phyloP scores from a whole-genome alignment of 768 basidiomycete genomes.

The Podaxis carcinomalis region DNA sequence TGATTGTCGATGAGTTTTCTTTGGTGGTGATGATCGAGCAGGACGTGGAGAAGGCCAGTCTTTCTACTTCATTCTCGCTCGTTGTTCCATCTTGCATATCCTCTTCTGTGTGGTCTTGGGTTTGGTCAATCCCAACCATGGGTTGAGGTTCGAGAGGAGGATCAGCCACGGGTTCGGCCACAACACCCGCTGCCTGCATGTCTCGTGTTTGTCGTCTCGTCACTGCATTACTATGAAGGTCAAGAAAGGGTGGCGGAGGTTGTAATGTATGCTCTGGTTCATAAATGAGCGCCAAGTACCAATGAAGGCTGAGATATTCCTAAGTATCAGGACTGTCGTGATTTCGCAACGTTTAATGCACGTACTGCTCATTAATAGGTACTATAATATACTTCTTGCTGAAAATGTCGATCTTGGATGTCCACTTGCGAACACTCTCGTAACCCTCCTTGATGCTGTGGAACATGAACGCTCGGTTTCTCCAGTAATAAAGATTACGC shows the following conservation, averaged over 20 bases:
- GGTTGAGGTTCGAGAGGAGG: conserved; percentile 5
- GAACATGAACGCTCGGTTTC: conserved; percentile 6
- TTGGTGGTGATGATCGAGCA: conserved; percentile 19
- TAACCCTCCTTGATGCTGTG: conserved; percentile 61
- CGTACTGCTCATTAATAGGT: conserved; percentile 94
- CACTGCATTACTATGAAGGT: background rate
- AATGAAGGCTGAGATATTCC: conserved; percentile 65
- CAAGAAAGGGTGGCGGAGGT: conserved; percentile 24
- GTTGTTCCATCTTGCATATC: conserved; percentile 12
- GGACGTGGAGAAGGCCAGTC: conserved; percentile 21
- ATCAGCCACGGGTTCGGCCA: background rate
- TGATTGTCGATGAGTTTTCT: conserved; percentile 9
- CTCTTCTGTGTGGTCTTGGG: conserved; percentile 13
- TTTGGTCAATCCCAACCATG: conserved; percentile 4
- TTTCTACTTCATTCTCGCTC: conserved; percentile 31
- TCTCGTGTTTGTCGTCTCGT: conserved; percentile 20
- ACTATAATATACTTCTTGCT: conserved; percentile 89
- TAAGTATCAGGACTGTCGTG: background rate
- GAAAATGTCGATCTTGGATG: conserved; percentile 83
- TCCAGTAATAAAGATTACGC: conserved; percentile 15
- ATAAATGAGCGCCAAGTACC: conserved; percentile 95
- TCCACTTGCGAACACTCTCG: conserved; percentile 90
- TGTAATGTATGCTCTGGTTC: conserved; percentile 65
- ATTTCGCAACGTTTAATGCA: conserved; percentile 2
- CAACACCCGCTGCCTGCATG: background rate